These are phyloP conservation scores for Platanthera zijinensis DNA, from an alignment of 106 monocot genomes.

Conservation along the genomic window DNA sequence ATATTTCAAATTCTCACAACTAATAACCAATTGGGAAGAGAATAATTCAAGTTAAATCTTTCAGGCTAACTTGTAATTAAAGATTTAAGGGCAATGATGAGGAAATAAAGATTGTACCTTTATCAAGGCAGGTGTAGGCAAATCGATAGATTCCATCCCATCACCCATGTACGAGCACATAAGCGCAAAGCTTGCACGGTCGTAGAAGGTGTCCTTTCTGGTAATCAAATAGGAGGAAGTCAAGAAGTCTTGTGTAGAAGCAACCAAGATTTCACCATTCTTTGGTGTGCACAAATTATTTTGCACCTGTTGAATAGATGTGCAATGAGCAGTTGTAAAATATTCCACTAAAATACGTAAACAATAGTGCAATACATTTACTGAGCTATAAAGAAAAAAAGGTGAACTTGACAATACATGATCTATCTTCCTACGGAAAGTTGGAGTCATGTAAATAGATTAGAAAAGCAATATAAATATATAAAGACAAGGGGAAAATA, in stretches of 20 bases:
- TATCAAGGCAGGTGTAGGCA: slow-evolving; percentile 77
- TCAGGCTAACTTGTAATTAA: neutral
- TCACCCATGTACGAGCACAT: slow-evolving; percentile 95
- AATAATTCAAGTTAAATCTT: neutral
- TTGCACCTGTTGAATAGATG: slow-evolving; percentile 58
- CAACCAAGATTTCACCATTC: slow-evolving; percentile 96
- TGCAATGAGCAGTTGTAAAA: neutral
- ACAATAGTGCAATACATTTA: neutral
- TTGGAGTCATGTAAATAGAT: neutral
- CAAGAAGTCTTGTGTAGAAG: slow-evolving; percentile 95
- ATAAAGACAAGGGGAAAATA: neutral
- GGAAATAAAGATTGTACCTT: slow-evolving; percentile 38
- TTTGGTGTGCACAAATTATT: slow-evolving; percentile 98
- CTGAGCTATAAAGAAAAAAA: neutral
- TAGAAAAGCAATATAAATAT: neutral
- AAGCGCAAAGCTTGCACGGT: slow-evolving; percentile 68
- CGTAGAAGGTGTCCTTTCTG: slow-evolving; percentile 95
- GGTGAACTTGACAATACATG: neutral
- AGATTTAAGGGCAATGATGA: neutral
- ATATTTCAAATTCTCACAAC: no score
- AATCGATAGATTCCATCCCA: slow-evolving; percentile 80
- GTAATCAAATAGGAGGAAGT: slow-evolving; percentile 96
- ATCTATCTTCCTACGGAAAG: neutral
- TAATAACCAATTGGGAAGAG: neutral
- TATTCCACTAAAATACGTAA: neutral